phyloP scores from a whole-genome alignment of 148 eudicot genomes.

The Rhododendron mucronatum region DNA sequence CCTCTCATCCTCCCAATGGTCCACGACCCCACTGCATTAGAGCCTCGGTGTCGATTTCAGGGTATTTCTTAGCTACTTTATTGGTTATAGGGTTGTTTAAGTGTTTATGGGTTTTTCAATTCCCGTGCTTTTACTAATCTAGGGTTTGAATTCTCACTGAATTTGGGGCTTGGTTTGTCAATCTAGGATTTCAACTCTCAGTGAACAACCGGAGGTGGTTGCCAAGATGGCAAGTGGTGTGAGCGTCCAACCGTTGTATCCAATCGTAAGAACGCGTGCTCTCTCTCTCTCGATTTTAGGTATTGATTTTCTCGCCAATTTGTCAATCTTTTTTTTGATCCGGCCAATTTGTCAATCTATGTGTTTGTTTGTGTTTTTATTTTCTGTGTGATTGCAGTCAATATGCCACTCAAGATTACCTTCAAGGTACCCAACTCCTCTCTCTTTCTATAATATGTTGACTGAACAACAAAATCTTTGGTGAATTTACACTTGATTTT shows the following conservation, averaged over 20 bases:
- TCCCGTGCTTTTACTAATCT: too few species aligned
- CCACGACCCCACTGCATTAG: slow-evolving; percentile 73
- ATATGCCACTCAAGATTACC: slow-evolving; percentile 51
- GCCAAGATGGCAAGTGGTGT: too few species aligned
- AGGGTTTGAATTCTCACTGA: too few species aligned
- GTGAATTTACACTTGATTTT: too few species aligned
- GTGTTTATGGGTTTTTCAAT: too few species aligned
- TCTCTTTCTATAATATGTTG: background rate
- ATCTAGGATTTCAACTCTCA: background rate
- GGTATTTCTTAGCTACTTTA: slow-evolving; percentile 16
- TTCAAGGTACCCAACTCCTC: slow-evolving; percentile 44
- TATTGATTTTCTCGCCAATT: too few species aligned
- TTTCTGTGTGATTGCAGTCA: slow-evolving; percentile 46
- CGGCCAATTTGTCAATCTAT: background rate
- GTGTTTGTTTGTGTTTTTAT: background rate
- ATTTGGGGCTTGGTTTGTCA: background rate
- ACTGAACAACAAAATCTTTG: too few species aligned
- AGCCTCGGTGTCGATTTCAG: slow-evolving; percentile 88
- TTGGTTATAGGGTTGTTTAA: background rate
- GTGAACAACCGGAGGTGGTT: too few species aligned
- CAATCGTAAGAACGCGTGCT: too few species aligned
- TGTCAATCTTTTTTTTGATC: too few species aligned
- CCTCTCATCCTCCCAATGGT: slow-evolving; percentile 93
- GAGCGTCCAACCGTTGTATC: too few species aligned
- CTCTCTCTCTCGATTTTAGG: too few species aligned